Base-by-base conservation (phyloP, 148 eudicot species). In the Nepenthes gracilis region DNA sequence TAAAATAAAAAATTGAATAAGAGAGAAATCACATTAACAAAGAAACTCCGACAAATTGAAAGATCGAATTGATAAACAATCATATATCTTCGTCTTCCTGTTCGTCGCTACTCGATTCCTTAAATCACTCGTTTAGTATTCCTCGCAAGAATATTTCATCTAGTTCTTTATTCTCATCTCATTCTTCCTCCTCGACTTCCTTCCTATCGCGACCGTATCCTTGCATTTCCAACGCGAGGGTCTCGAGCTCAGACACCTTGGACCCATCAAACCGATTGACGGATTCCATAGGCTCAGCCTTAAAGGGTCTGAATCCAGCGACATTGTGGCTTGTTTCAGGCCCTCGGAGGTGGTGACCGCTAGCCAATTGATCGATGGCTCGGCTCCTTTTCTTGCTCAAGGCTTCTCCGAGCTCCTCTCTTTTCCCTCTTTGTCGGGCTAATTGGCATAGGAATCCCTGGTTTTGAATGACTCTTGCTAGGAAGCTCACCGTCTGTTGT, bases 61-160 rank as follows among this genome's bases (percentile, higher is more conserved):
- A 23, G 23, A 23, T 23, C 23, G 23, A 23, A 23, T 23, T 23
- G 23, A 23, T 23, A 23, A 23, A 23, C 45, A 40, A 3, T 40
- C 45, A 40, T 8, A 40, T 8, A 40, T 40, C 72, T 14, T 70
- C 67, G 13, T 71, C 62, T 32, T 53, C 64, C 2, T 65, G 65
- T 54, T 36, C 74, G 1, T 61, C 54, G 23, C 63, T 63, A 2
- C 63, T 70, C 33, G 57, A 56, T 66, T 72, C 77, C 59, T 71
- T 65, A 58, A 74, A 67, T 36, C 77, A 68, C 45, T 78, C 83
- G 64, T 59, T 76, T 57, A 82, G 36, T 32, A 82, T 36, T 33
- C 79, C 83, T 63, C 79, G 81, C 86, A 83, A 82, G 37, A 82
- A 82, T 36, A 72, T 77, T 9, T 74, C 77, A 57, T 79, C 86